Conservation (phyloP, 495 filamentous ascomycete species). For the Penicillium canariense region DNA sequence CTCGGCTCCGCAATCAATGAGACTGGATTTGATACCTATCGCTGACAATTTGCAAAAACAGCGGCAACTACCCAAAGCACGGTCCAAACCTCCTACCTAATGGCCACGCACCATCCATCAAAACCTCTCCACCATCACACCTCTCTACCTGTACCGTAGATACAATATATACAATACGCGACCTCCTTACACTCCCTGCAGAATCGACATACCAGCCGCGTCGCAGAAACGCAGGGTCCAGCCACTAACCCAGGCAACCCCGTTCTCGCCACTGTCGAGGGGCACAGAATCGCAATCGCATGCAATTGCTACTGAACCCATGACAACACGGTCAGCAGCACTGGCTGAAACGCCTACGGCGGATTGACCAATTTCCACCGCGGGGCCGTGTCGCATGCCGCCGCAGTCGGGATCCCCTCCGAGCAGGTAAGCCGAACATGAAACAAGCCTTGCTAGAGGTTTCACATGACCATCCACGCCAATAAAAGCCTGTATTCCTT, state of each 20-base stretch:
- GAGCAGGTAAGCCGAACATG: not conserved
- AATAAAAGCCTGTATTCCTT: no score
- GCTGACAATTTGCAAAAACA: no score
- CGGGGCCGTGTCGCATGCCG: no score
- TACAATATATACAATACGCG: not conserved
- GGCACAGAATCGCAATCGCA: not conserved
- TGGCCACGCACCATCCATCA: no score
- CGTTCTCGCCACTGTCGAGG: constrained; percentile 25
- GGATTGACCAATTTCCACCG: no score
- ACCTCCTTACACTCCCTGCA: constrained; percentile 1
- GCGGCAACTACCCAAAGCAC: no score
- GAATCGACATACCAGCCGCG: constrained; percentile 19
- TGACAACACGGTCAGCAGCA: not conserved
- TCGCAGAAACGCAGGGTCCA: constrained; percentile 11
- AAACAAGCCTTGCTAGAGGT: not conserved
- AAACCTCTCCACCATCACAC: not conserved
- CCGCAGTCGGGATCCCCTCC: no score
- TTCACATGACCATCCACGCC: no score
- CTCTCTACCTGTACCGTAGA: not conserved
- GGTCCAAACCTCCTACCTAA: no score
- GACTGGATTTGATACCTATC: no score
- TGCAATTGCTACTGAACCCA: not conserved
- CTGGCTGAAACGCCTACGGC: no score
- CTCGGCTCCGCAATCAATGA: no score
- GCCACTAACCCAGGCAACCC: constrained; percentile 8